Percentiles rank a stretch among this genome's conserved stretches.
Conservation (phyloP, 2,329 filamentous ascomycete genomes). For the Ceratocystis papillata region DNA sequence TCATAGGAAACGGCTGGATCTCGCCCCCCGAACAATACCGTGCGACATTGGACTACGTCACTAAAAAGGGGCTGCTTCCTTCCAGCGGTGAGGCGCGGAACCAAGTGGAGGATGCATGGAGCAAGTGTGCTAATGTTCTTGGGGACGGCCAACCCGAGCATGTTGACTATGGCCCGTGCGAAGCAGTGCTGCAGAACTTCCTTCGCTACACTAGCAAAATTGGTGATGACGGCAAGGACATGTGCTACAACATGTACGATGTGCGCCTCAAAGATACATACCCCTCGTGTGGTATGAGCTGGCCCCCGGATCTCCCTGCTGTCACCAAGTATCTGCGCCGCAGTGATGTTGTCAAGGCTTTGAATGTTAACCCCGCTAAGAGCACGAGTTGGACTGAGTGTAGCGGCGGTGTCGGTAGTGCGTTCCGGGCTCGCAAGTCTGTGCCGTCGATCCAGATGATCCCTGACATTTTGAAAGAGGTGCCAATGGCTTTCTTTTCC, state of each 20-base stretch:
- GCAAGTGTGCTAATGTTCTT: constrained; percentile 55
- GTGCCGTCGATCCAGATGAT: constrained; percentile 62
- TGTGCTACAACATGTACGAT: constrained; percentile 95
- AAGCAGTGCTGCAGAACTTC: constrained; percentile 63
- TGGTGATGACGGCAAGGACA: constrained; percentile 37
- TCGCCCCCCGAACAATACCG: constrained; percentile 82
- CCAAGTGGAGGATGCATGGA: constrained; percentile 56
- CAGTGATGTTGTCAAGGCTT: constrained; percentile 63
- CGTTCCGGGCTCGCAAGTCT: constrained; percentile 62
- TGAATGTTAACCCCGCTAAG: constrained; percentile 75
- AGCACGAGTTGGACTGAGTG: constrained; percentile 88
- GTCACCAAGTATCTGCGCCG: constrained; percentile 79
- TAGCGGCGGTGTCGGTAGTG: constrained; percentile 60
- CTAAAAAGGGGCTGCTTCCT: constrained; percentile 45
- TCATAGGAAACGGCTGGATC: constrained; percentile 98
- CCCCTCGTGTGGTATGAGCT: constrained; percentile 90
- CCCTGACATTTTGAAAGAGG: constrained; percentile 63
- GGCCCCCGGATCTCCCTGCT: constrained; percentile 73
- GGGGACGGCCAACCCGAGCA: constrained; percentile 37
- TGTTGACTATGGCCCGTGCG: constrained; percentile 63
- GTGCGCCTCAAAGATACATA: constrained; percentile 70
- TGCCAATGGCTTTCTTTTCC: constrained; percentile 80
- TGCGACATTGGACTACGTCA: constrained; percentile 68
- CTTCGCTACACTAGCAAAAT: constrained; percentile 49
- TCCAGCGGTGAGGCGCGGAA: constrained; percentile 45